Percentiles rank a stretch among this genome's conserved stretches.
These are phyloP conservation scores for Wickerhamomyces chaumierensis DNA, from an alignment of 805 yeast genomes.

Conservation along the genomic window DNA sequence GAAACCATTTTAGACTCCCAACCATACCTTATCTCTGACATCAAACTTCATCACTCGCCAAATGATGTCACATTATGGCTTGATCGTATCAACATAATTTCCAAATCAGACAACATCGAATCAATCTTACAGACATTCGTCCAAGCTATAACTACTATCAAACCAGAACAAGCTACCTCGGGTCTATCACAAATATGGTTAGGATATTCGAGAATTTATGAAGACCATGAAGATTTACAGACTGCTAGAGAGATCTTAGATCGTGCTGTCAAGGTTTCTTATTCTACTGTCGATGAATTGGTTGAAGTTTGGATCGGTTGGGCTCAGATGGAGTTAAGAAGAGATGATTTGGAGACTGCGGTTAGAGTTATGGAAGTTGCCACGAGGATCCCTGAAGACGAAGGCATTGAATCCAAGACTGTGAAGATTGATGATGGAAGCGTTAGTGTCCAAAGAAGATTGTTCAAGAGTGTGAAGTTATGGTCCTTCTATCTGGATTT, in stretches of 20 bases:
- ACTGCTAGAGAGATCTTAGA: conserved; percentile 54
- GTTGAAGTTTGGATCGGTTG: conserved; percentile 65
- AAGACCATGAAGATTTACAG: conserved; percentile 36
- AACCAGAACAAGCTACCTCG: conserved; percentile 40
- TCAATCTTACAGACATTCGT: conserved; percentile 47
- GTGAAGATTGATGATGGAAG: conserved; percentile 28
- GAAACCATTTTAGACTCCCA: conserved; percentile 48
- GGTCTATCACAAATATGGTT: conserved; percentile 58
- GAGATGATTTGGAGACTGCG: conserved; percentile 35
- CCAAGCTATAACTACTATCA: conserved; percentile 52
- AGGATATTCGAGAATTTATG: conserved; percentile 55
- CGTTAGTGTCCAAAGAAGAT: conserved; percentile 42
- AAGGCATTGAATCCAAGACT: conserved; percentile 26
- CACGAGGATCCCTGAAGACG: conserved; percentile 27
- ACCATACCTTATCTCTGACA: conserved; percentile 51
- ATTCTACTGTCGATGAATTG: conserved; percentile 46
- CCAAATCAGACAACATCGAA: conserved; percentile 24
- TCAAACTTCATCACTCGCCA: conserved; percentile 47
- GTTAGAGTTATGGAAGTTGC: conserved; percentile 30
- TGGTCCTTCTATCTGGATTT: conserved; percentile 72
- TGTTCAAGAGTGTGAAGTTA: conserved; percentile 48
- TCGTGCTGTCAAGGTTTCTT: conserved; percentile 64
- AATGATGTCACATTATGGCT: conserved; percentile 63
- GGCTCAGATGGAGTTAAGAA: conserved; percentile 53
- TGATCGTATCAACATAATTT: conserved; percentile 39